A percentile compares a stretch with the other conserved stretches of the same genome.
Evolutionary conservation across 2,329 filamentous ascomycete genomes (phyloP).

Genomic region (Trichoderma lentiforme): DNA sequence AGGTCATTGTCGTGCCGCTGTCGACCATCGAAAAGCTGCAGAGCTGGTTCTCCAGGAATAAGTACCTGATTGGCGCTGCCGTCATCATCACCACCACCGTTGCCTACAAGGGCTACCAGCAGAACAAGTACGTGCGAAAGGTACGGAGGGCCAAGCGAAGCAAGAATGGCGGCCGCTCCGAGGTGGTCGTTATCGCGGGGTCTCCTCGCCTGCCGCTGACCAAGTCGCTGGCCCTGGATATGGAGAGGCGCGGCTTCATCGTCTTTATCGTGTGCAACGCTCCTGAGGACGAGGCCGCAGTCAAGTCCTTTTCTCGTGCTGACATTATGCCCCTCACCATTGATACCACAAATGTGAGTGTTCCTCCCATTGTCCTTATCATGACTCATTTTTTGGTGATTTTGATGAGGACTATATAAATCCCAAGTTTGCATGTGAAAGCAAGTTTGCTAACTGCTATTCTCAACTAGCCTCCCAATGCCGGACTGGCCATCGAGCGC

Average conservation of each 20-base stretch:
- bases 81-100: conserved; percentile 68
- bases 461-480: conserved; percentile 58
- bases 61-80: conserved; percentile 67
- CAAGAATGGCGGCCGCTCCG: conserved; percentile 77
- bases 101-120: conserved; percentile 50
- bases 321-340: conserved; percentile 81
- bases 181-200: conserved; percentile 87
- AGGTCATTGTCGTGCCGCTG: conserved; percentile 32
- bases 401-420: not conserved
- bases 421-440: not conserved
- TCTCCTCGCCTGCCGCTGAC: conserved; percentile 81
- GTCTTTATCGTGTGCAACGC: conserved; percentile 86
- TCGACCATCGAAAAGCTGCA: conserved; percentile 53
- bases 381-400: not conserved
- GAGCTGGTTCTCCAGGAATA: conserved; percentile 70
- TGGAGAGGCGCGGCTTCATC: conserved; percentile 89
- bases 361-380: not conserved
- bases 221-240: conserved; percentile 75
- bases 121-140: conserved; percentile 58
- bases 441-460: not conserved
- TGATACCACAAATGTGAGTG: conserved; percentile 73
- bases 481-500: conserved; percentile 64
- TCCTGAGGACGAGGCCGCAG: conserved; percentile 77
- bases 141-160: conserved; percentile 74
- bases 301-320: conserved; percentile 70